Base-by-base conservation (phyloP, 208 protist genomes). In the Porcisia hertigi region DNA sequence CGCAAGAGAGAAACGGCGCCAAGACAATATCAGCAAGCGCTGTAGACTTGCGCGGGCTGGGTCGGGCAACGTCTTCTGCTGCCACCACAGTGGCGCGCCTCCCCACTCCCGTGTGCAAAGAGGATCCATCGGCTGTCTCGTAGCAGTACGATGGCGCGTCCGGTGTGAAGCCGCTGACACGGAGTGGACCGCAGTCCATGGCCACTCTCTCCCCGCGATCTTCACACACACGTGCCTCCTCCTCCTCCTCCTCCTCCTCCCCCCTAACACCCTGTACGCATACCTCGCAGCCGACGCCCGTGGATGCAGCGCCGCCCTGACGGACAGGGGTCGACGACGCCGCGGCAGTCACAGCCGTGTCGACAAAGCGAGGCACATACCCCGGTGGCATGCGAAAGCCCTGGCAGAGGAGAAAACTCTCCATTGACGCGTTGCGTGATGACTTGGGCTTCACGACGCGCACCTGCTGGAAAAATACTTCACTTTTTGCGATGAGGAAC, bases 1-100 rank as follows among this genome's bases (percentile, higher is more conserved):
- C 99, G 71, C 98, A 99, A 0, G 98, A 92, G 16, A 99, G 60
- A 74, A 99, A 99, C 1, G 98, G 98, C 0, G 99, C 88, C 20
- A 99, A 80, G 14, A 89, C 69, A 4, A 74, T 43, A 30, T 53
- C 58, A 23, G 53, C 71, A 36, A 69, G 55, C 53, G 18, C 43
- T 25, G 75, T 73, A 0, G 74, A 34, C 36, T 53, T 72, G 52
- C 34, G 39, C 23, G 47, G 43, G 47, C 30, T 53, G 2, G 6
- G 11, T 18, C 5, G 20, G 18, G 69, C 62, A 12, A 55, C 55
- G 23, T 60, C 54, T 2, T 73, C 25, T 39, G n/a, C 39, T 69
- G 30, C 8, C 41, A 30, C 59, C n/a, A 41, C 60, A 1, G 49
- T 34, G 36, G 54, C 59, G 43, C 1, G 23, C 25, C 18, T 5